Percentiles rank a stretch among this genome's conserved stretches.
phyloP scores from a whole-genome alignment of 2,329 filamentous ascomycete genomes.

The Ophiocordyceps camponoti-rufipedis region DNA sequence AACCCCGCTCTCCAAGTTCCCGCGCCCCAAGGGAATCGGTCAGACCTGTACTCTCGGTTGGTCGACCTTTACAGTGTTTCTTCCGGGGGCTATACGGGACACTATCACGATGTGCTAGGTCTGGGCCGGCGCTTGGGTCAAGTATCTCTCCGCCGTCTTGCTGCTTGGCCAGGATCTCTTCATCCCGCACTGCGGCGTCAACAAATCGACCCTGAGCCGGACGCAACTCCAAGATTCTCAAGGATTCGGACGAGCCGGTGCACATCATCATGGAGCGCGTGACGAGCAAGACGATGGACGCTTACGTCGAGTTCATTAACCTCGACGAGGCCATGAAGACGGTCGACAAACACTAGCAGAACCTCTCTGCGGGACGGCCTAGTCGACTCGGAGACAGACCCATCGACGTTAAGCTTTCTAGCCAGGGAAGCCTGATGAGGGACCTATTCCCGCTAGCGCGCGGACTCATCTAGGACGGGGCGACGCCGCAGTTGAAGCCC shows the following conservation, averaged over 20 bases:
- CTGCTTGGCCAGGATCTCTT: too few relatives aligned
- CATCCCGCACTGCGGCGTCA: too few relatives aligned
- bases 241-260: constrained; percentile 34
- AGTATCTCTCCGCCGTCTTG: too few relatives aligned
- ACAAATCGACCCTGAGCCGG: too few relatives aligned
- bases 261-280: constrained; percentile 49
- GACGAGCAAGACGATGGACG: constrained; percentile 43
- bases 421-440: constrained; percentile 37
- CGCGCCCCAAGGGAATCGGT: too few relatives aligned
- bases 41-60: too few relatives aligned
- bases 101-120: too few relatives aligned
- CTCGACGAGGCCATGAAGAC: constrained; percentile 33
- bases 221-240: constrained; percentile 34
- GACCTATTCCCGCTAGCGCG: constrained; percentile 41
- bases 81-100: too few relatives aligned
- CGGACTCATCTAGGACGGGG: constrained; percentile 36
- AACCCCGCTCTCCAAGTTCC: too few relatives aligned
- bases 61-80: too few relatives aligned
- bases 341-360: constrained; percentile 27
- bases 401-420: constrained; percentile 37
- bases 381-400: constrained; percentile 37
- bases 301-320: constrained; percentile 37
- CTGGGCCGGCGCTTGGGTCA: too few relatives aligned
- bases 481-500: constrained; percentile 20
- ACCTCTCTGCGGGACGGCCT: constrained; percentile 19